phyloP scores from a whole-genome alignment of 768 basidiomycete genomes.

The Mycena haematopus region DNA sequence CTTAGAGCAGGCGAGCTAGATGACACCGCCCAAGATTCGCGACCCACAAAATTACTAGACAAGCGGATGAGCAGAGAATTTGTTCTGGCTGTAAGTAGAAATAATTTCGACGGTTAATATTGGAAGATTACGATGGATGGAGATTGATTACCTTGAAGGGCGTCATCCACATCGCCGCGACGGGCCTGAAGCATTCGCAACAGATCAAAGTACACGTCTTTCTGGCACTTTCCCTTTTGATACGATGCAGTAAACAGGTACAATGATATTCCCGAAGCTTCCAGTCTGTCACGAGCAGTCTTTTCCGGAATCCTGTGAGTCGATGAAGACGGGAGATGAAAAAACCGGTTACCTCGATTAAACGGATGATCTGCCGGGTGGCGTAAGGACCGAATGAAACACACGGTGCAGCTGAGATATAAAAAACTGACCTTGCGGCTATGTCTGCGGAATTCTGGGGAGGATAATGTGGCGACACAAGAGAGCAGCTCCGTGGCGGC shows the following conservation, averaged over 20 bases:
- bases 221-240: conserved; percentile 15
- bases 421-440: conserved; percentile 24
- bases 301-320: conserved; percentile 13
- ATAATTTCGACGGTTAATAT: background rate
- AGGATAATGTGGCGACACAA: conserved; percentile 11
- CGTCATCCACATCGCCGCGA: conserved; percentile 17
- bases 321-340: background rate
- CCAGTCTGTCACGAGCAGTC: conserved; percentile 23
- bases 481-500: conserved; percentile 22
- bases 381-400: conserved; percentile 14
- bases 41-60: conserved; percentile 20
- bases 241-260: conserved; percentile 22
- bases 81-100: conserved; percentile 14
- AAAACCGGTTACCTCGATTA: conserved; percentile 24
- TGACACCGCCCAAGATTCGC: background rate
- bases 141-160: conserved; percentile 19
- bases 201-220: conserved; percentile 21
- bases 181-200: conserved; percentile 24
- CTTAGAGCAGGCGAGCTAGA: background rate
- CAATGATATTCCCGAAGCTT: conserved; percentile 26
- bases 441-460: conserved; percentile 22
- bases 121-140: background rate
- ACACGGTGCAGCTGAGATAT: background rate
- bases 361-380: conserved; percentile 23
- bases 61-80: conserved; percentile 24